These are phyloP conservation scores for Furcasterigmium sp. DNA, from an alignment of 2,329 filamentous ascomycete genomes.

Conservation along the genomic window DNA sequence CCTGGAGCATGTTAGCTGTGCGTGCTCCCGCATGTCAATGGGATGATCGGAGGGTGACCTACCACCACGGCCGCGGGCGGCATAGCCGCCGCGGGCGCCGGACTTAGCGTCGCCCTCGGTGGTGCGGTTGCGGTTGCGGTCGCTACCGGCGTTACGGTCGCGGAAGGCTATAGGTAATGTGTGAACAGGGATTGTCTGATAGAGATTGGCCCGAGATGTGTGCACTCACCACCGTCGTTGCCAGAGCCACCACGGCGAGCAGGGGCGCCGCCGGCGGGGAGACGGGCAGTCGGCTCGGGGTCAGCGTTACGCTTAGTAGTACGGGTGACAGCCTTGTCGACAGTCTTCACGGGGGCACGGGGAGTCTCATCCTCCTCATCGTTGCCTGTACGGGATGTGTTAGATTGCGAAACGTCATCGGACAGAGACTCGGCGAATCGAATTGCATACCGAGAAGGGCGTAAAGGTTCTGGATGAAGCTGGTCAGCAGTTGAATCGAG, in stretches of 20 bases:
- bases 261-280: constrained; percentile 33
- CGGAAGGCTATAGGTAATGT: constrained; percentile 66
- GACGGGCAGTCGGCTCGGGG: constrained; percentile 58
- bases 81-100: constrained; percentile 56
- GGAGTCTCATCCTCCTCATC: constrained; percentile 66
- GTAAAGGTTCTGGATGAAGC: constrained; percentile 73
- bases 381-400: constrained; percentile 42
- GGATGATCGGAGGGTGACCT: constrained; percentile 19
- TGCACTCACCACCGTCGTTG: constrained; percentile 81
- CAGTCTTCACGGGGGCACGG: constrained; percentile 76
- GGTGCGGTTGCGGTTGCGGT: constrained; percentile 76
- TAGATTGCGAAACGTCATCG: constrained; percentile 8
- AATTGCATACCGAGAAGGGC: constrained; percentile 85
- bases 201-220: not conserved
- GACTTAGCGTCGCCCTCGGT: constrained; percentile 61
- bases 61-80: constrained; percentile 58
- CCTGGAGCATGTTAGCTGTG: constrained; percentile 26
- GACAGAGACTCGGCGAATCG: constrained; percentile 15
- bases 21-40: not conserved
- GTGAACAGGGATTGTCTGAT: not conserved
- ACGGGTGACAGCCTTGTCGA: constrained; percentile 76
- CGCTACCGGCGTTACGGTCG: constrained; percentile 75
- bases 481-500: not conserved
- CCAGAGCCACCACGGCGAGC: constrained; percentile 55
- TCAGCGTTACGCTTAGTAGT: constrained; percentile 80